A percentile compares a stretch with the other conserved stretches of the same genome.
Conservation (phyloP, 345 rosid species). For the Brassica nigra region DNA sequence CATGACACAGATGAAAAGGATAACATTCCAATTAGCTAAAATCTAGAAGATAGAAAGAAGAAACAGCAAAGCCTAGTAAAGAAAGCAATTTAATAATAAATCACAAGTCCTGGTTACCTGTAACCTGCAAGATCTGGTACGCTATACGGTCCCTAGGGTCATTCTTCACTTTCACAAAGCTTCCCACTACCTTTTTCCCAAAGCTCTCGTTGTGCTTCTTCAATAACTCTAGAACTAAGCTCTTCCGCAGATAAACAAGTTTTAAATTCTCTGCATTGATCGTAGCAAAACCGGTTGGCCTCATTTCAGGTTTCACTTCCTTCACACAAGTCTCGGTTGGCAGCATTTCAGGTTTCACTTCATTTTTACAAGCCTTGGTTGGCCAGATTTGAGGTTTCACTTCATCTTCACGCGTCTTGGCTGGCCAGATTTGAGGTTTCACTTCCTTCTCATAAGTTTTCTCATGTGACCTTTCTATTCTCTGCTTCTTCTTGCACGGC, state of each 20-base stretch:
- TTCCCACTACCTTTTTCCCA: conserved; percentile 51
- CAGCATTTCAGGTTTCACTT: conserved; percentile 26
- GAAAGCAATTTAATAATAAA: neutral
- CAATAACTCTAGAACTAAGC: conserved; percentile 48
- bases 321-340: neutral
- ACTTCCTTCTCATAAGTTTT: conserved; percentile 9
- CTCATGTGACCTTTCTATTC: conserved; percentile 4
- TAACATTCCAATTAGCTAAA: neutral
- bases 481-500: conserved; percentile 49
- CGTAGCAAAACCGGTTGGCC: conserved; percentile 46
- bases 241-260: conserved; percentile 56
- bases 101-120: conserved; percentile 24
- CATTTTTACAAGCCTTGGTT: conserved; percentile 8
- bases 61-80: neutral
- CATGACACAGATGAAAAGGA: neutral
- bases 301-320: conserved; percentile 10
- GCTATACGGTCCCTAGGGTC: conserved; percentile 34
- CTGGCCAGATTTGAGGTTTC: neutral
- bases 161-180: conserved; percentile 61
- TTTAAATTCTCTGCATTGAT: conserved; percentile 52
- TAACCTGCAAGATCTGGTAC: conserved; percentile 42
- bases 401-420: neutral
- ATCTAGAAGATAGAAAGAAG: neutral
- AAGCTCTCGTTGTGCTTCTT: conserved; percentile 40
- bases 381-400: neutral